Percentiles rank a stretch among this genome's conserved stretches.
Conservation (phyloP, 345 rosid species). For the Orychophragmus violaceus region DNA sequence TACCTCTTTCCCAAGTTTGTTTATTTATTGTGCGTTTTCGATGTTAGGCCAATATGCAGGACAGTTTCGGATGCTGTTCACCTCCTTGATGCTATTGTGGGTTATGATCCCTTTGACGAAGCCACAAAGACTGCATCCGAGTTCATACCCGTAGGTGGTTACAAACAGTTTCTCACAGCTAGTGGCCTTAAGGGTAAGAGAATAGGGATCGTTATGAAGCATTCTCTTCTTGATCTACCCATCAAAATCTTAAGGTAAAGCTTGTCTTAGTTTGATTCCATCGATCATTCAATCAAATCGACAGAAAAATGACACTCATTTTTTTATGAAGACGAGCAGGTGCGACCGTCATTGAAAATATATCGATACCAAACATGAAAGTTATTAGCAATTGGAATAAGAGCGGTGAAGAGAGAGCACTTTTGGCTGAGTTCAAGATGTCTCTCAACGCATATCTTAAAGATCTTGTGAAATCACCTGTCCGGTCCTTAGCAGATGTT, state of each 20-base stretch:
- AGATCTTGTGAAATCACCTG: conserved; percentile 44
- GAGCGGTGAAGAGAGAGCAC: conserved; percentile 38
- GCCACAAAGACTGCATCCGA: conserved; percentile 41
- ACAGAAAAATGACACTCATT: neutral
- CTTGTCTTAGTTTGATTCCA: neutral
- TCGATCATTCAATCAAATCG: neutral
- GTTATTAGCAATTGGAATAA: neutral
- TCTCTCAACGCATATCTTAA: conserved; percentile 44
- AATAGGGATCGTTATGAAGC: conserved; percentile 42
- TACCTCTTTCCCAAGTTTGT: no score
- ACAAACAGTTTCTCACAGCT: conserved; percentile 44
- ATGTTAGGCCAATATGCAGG: conserved; percentile 50
- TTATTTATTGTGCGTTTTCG: neutral
- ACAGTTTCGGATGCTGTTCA: conserved; percentile 57
- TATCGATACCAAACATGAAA: conserved; percentile 37
- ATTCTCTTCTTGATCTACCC: conserved; percentile 41
- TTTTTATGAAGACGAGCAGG: conserved; percentile 35
- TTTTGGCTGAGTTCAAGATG: conserved; percentile 52
- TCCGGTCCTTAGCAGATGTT: conserved; percentile 50
- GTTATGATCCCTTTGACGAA: conserved; percentile 43
- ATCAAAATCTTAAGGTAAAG: conserved; percentile 41
- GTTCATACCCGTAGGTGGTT: conserved; percentile 51
- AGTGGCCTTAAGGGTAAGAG: conserved; percentile 53
- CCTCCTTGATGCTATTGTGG: conserved; percentile 55
- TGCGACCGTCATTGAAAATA: conserved; percentile 41